These are phyloP conservation scores for Fusarium kyushuense DNA, from an alignment of 2,329 filamentous ascomycete genomes.

Conservation along the genomic window DNA sequence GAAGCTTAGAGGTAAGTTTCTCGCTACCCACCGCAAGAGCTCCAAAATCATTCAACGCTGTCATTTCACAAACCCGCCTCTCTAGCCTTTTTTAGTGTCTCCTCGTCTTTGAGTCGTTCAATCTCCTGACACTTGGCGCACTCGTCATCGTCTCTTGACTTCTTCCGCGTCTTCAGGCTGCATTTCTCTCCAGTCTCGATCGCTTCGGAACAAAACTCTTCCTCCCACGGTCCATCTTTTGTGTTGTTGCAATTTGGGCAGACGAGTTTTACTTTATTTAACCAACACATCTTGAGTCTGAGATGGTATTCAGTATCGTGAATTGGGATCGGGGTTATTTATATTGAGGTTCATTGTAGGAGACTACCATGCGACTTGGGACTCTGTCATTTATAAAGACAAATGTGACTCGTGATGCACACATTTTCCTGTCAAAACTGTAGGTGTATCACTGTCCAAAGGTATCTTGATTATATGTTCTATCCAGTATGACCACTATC, in stretches of 20 bases:
- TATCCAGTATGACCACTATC: background rate
- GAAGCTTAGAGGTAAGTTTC: too few species aligned
- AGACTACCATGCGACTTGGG: accelerated
- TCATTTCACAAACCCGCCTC: accelerated
- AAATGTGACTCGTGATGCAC: accelerated
- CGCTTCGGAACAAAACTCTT: background rate
- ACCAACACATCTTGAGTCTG: background rate
- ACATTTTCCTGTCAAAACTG: accelerated
- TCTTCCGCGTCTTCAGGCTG: background rate
- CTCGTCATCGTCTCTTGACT: background rate
- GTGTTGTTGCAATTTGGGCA: background rate
- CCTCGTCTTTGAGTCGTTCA: background rate
- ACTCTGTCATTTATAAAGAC: too few species aligned
- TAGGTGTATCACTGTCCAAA: background rate
- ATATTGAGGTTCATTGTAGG: background rate
- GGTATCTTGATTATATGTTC: slow-evolving; percentile 8
- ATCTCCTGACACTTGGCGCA: background rate
- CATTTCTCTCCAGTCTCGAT: background rate
- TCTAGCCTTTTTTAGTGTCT: background rate
- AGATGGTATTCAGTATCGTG: background rate
- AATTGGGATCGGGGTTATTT: background rate
- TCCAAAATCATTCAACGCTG: background rate
- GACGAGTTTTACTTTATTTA: background rate
- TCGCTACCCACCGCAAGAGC: background rate
- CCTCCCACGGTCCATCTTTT: too few species aligned